phyloP scores from a whole-genome alignment of 1,284 basidiomycete genomes.

The Melampsora larici-populina region DNA sequence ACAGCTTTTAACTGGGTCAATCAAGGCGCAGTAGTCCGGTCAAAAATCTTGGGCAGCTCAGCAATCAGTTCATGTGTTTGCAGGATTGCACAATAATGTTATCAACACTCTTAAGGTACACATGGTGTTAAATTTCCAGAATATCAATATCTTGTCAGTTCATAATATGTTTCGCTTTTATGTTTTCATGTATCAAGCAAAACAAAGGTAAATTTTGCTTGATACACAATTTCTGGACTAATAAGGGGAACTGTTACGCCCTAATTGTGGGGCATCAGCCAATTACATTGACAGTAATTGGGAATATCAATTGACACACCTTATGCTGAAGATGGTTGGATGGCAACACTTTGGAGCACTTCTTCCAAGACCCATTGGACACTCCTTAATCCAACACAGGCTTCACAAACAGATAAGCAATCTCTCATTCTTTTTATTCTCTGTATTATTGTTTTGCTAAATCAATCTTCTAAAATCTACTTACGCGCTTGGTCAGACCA shows the following conservation, averaged over 20 bases:
- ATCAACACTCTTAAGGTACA: neutral
- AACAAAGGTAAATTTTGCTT: neutral
- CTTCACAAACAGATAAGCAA: conserved; percentile 21
- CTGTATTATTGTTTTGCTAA: too few relatives aligned
- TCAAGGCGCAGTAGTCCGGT: neutral
- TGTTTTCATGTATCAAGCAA: too few relatives aligned
- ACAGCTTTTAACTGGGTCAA: neutral
- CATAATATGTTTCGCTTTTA: too few relatives aligned
- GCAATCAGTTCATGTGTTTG: neutral
- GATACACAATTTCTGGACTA: too few relatives aligned
- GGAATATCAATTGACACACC: neutral
- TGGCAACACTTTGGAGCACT: conserved; percentile 4
- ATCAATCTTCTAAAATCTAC: too few relatives aligned
- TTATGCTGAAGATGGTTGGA: conserved; percentile 8
- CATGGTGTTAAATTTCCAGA: too few relatives aligned
- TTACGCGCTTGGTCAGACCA: too few relatives aligned
- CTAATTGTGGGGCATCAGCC: conserved; percentile 11
- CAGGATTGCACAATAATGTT: neutral
- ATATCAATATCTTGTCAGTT: neutral
- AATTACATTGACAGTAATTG: neutral
- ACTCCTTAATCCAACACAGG: neutral
- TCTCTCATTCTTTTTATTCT: neutral
- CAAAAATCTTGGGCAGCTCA: neutral
- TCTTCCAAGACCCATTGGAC: neutral
- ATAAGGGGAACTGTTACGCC: conserved; percentile 7